Base-by-base conservation (phyloP, 2,329 filamentous ascomycete species). In the Diaporthe citriasiana region DNA sequence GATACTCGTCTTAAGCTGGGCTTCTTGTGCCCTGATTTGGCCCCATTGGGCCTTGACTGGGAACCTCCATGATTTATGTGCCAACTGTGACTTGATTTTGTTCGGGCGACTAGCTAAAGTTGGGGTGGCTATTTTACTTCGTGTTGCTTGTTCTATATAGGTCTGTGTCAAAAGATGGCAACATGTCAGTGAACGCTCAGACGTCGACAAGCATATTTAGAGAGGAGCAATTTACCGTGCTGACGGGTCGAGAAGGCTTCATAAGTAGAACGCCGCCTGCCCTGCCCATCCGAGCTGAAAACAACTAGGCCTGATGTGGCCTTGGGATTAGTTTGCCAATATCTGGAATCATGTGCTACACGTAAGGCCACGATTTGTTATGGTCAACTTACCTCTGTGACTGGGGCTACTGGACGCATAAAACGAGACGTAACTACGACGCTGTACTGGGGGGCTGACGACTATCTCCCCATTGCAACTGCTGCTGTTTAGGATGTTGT, bases 401-500 rank as follows among this genome's bases (percentile, higher is more conserved):
- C n/a, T 35, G 7, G 60, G 19, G 22, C 45, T 35, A 22, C 42
- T 65, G 10, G 60, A 50, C 19, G 60, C 19, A 40, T 50, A 65
- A 35, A 65, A 65, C 12, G 42, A 50, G 10, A 50, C 60, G 38
- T 15, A 2, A 13, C 42, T 3, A 3, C 25, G 10, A 2, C 8
- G 6, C 1, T 6, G 17, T 22, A 13, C 9, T 12, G 40, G 9
- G 3, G 25, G 25, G 17, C 59, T 17, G 15, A 9, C 15, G 9
- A 15, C 17, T 17, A 15, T 10, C 1, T 1, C 19, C 9, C 25
- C 9, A 1, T 1, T n/a, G 17, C 8, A 9, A 56, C 22, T 30
- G 4, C 2, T 7, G 15, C 3, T 3, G 5, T 7, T 45, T 5
- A 2, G 15, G 1, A 30, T 3, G 33, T 10, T 22, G 17, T 19